Conservation (phyloP, 371 early-diverging fungal species). For the Dentiscutata heterogama region DNA sequence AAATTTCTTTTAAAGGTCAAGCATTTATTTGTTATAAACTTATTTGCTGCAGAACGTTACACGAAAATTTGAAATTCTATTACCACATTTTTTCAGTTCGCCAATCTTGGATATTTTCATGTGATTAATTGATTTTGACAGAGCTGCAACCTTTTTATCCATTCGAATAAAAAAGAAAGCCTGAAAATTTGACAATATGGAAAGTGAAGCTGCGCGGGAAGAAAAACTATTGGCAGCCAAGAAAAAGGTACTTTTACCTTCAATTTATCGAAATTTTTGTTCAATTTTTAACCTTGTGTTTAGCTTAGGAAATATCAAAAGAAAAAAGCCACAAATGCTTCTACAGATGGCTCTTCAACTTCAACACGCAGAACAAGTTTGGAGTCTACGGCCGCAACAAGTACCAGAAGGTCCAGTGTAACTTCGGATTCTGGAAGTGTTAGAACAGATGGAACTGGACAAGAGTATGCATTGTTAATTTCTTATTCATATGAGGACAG, state of each 20-base stretch:
- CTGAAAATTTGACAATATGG: conserved; percentile 8
- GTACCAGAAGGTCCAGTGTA: conserved; percentile 20
- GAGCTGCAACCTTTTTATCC: too few relatives aligned
- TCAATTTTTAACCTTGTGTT: not conserved
- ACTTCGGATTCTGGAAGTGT: conserved; percentile 37
- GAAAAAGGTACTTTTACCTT: conserved; percentile 21
- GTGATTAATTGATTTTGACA: too few relatives aligned
- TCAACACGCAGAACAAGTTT: conserved; percentile 26
- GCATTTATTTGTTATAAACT: too few relatives aligned
- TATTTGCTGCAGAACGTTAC: too few relatives aligned
- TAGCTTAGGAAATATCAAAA: conserved; percentile 42
- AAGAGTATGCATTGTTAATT: conserved; percentile 12
- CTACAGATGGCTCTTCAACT: not conserved
- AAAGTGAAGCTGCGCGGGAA: conserved; percentile 17
- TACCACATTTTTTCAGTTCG: too few relatives aligned
- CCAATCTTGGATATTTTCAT: too few relatives aligned
- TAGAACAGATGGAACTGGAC: not conserved
- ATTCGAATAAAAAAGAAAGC: too few relatives aligned
- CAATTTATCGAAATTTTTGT: not conserved
- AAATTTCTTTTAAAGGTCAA: too few relatives aligned
- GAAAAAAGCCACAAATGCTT: conserved; percentile 16
- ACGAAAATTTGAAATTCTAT: too few relatives aligned
- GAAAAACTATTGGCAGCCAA: conserved; percentile 42
- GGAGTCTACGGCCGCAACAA: not conserved
- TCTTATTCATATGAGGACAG: not conserved